Conservation (phyloP, 768 basidiomycete species). For the Fomitopsis serialis region DNA sequence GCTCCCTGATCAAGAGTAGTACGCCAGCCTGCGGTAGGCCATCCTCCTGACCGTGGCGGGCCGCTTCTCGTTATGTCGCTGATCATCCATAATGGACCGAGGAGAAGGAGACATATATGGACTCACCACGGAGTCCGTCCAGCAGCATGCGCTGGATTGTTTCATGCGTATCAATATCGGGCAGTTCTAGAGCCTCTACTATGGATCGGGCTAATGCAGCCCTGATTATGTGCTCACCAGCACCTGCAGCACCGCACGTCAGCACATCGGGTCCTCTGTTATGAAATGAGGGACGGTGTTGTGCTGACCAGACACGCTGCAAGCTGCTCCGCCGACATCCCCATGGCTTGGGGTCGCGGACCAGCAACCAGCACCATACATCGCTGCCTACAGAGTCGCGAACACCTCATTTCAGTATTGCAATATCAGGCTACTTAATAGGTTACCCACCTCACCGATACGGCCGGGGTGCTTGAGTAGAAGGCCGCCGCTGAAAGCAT, state of each 20-base stretch:
- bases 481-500: constrained; percentile 61
- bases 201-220: constrained; percentile 49
- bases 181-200: constrained; percentile 36
- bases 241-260: constrained; percentile 35
- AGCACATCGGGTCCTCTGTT: background rate
- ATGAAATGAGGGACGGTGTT: background rate
- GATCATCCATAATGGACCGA: background rate
- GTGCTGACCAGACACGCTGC: constrained; percentile 60
- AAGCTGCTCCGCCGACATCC: constrained; percentile 41
- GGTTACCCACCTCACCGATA: constrained; percentile 57
- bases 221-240: constrained; percentile 68
- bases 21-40: constrained; percentile 52
- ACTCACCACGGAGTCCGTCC: constrained; percentile 47
- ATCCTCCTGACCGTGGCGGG: background rate
- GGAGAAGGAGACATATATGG: background rate
- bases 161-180: constrained; percentile 50
- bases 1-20: constrained; percentile 51
- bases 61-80: background rate
- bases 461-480: constrained; percentile 71
- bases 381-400: constrained; percentile 45
- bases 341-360: constrained; percentile 25
- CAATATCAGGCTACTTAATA: background rate
- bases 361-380: constrained; percentile 77
- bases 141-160: constrained; percentile 41
- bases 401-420: background rate